A percentile compares a stretch with the other conserved stretches of the same genome.
These are phyloP conservation scores for Fraxinus quadrangulata DNA, from an alignment of 257 asterid species.

Conservation along the genomic window DNA sequence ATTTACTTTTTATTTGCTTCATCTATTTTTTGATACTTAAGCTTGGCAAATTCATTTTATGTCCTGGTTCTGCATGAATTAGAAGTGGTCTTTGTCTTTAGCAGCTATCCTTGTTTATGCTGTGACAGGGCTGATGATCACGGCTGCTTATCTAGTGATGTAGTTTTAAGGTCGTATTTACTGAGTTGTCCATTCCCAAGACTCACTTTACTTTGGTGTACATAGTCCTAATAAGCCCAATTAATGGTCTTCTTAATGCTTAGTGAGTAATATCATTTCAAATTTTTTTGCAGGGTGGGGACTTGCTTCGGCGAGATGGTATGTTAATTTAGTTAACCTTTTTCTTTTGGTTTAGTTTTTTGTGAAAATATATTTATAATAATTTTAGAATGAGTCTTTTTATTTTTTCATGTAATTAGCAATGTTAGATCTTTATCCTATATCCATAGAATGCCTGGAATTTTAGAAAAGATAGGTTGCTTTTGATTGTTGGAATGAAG, in stretches of 20 bases:
- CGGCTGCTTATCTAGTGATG: conserved; percentile 80
- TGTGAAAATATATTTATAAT: not conserved
- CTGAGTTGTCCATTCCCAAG: conserved; percentile 45
- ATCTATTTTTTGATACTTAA: conserved; percentile 9
- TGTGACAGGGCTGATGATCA: conserved; percentile 88
- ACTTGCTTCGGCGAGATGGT: conserved; percentile 88
- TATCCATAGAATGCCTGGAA: not conserved
- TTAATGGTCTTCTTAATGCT: conserved; percentile 12
- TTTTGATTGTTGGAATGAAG: not conserved
- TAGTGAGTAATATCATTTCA: conserved; percentile 28
- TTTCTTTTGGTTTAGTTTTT: not conserved
- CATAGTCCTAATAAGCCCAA: conserved; percentile 18
- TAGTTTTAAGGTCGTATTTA: conserved; percentile 83
- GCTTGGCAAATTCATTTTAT: conserved; percentile 32
- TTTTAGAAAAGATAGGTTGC: not conserved
- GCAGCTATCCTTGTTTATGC: conserved; percentile 81
- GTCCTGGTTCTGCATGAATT: conserved; percentile 36
- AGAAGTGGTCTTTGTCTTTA: conserved; percentile 52
- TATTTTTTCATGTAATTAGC: not conserved
- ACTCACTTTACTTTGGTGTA: conserved; percentile 31
- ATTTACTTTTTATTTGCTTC: conserved; percentile 8
- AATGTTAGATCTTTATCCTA: not conserved
- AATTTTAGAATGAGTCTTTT: not conserved
- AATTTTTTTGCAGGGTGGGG: conserved; percentile 82
- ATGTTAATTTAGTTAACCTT: conserved; percentile 9